Conservation (phyloP, 257 asterid genomes). For the Nicotiana tabacum region DNA sequence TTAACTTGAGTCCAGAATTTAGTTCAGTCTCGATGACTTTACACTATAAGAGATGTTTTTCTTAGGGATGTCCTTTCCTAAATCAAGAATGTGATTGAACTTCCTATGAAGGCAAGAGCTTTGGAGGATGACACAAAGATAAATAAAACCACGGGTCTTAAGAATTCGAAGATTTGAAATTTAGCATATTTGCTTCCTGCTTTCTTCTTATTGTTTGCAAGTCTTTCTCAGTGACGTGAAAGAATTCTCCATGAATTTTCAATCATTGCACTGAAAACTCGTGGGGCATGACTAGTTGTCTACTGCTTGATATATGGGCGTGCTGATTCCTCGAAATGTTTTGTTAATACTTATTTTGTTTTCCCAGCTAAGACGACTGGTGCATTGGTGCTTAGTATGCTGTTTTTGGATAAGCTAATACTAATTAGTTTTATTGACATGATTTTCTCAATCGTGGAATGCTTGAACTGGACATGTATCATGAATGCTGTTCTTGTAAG, state of each 20-base stretch:
- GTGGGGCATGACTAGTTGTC: not conserved
- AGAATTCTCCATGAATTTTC: not conserved
- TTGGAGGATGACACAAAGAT: not conserved
- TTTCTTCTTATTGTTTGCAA: not conserved
- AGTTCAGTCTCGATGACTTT: constrained; percentile 1
- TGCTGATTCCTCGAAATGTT: not conserved
- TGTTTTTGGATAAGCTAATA: not conserved
- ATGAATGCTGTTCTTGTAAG: not conserved
- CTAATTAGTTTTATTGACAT: not conserved
- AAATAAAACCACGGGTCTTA: constrained; percentile 1
- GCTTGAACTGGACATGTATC: not conserved
- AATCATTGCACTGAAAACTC: not conserved
- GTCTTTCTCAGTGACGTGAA: not conserved
- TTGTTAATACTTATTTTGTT: not conserved
- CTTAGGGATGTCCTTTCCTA: not conserved
- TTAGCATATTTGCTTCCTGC: not conserved
- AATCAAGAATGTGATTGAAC: not conserved
- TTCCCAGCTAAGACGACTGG: not conserved
- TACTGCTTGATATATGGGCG: not conserved
- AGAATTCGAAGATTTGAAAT: not conserved
- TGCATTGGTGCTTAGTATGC: not conserved
- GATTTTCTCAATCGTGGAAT: not conserved
- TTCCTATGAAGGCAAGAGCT: not conserved
- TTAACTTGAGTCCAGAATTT: constrained; percentile 1
- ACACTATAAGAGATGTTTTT: not conserved